Conservation (phyloP, 208 protist species). For the Tritrichomonas foetus region DNA sequence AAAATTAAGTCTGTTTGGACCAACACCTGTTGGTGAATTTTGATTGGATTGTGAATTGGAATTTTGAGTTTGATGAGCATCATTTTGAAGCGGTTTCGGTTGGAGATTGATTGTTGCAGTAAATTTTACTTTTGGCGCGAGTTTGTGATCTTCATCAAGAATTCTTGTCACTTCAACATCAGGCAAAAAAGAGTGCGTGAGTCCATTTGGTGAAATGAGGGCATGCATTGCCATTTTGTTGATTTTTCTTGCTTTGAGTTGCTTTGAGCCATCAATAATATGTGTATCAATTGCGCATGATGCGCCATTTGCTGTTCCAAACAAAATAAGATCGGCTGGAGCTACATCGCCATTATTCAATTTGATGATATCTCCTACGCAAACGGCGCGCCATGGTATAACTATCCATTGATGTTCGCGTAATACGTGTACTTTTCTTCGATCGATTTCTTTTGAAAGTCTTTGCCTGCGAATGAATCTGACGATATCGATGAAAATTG, state of each 20-base stretch:
- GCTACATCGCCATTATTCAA: constrained; percentile 27
- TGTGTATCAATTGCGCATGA: neutral
- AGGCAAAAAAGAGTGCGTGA: neutral
- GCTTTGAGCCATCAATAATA: constrained; percentile 24
- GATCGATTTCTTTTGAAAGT: neutral
- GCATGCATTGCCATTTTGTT: neutral
- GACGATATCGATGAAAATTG: neutral
- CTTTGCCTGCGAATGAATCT: neutral
- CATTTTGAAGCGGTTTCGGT: no score
- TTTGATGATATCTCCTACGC: constrained; percentile 32
- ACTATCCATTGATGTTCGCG: neutral
- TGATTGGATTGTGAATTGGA: no score
- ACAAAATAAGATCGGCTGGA: neutral
- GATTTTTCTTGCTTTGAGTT: neutral
- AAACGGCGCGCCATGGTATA: neutral
- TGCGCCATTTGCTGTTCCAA: neutral
- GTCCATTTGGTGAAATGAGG: neutral
- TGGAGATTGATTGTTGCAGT: no score
- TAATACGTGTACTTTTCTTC: neutral
- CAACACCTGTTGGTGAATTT: no score
- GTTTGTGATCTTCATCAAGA: neutral
- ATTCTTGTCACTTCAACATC: neutral
- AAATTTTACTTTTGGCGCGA: no score
- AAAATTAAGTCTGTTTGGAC: no score
- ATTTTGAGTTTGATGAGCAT: no score